Evolutionary conservation across 345 rosid genomes (phyloP).

Genomic region (Noccaea bulbosa): DNA sequence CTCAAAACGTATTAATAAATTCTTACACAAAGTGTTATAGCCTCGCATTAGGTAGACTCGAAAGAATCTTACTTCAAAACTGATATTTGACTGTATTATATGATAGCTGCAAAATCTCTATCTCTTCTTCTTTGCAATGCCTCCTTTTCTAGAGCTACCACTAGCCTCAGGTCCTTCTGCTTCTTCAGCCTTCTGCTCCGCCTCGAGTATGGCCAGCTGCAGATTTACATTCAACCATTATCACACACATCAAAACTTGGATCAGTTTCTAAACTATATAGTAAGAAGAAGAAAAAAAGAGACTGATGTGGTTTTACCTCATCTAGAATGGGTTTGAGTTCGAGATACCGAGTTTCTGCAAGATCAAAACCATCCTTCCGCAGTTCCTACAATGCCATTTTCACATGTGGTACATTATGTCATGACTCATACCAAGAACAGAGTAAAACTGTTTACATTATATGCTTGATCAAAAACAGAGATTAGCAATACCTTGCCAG

Average conservation of each 20-base stretch:
- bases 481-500: conserved; percentile 76
- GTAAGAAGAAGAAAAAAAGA: background rate
- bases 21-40: background rate
- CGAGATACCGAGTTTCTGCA: conserved; percentile 80
- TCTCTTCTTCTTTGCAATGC: conserved; percentile 63
- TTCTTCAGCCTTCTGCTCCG: conserved; percentile 95
- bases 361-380: conserved; percentile 97
- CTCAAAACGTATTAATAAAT: background rate
- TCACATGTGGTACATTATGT: conserved; percentile 16
- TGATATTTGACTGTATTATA: background rate
- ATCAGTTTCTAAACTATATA: background rate
- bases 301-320: conserved; percentile 59
- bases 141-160: conserved; percentile 58
- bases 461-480: background rate
- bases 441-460: background rate
- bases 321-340: conserved; percentile 90
- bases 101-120: conserved; percentile 14
- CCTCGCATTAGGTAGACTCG: conserved; percentile 2
- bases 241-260: conserved; percentile 22
- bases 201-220: conserved; percentile 83
- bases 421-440: conserved; percentile 19
- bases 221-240: conserved; percentile 27
- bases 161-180: conserved; percentile 75
- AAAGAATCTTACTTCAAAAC: background rate
- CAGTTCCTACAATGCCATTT: conserved; percentile 66